Evolutionary conservation across 805 yeast genomes (phyloP).

Genomic region (Limtongozyma cylindracea): DNA sequence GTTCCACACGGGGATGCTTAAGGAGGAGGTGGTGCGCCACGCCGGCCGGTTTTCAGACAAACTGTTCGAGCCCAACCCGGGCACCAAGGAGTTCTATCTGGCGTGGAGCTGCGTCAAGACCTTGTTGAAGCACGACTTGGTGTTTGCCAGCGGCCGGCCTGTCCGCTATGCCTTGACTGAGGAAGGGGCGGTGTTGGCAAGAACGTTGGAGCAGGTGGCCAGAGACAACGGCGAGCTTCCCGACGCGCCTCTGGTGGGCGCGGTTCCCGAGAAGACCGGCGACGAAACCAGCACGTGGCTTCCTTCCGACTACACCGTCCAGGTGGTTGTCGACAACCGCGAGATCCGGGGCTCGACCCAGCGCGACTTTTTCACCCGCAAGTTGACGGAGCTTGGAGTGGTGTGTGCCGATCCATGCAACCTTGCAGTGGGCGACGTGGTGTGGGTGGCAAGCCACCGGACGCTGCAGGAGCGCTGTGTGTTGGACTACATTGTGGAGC

Average conservation of each 20-base stretch:
- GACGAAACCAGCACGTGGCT: constrained; percentile 6
- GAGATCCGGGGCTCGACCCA: constrained; percentile 50
- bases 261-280: constrained; percentile 16
- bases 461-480: constrained; percentile 34
- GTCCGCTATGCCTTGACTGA: constrained; percentile 38
- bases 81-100: constrained; percentile 35
- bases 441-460: constrained; percentile 66
- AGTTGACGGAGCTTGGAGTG: constrained; percentile 22
- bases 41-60: constrained; percentile 32
- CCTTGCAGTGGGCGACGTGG: constrained; percentile 63
- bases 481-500: constrained; percentile 64
- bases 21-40: constrained; percentile 23
- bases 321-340: constrained; percentile 52
- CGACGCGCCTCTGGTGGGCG: constrained; percentile 32
- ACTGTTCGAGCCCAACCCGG: constrained; percentile 32
- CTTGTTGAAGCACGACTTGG: constrained; percentile 31
- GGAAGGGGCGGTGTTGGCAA: constrained; percentile 30
- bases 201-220: too few species aligned
- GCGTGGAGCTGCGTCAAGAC: constrained; percentile 58
- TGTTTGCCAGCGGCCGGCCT: constrained; percentile 30
- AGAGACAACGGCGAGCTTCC: too few species aligned
- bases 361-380: constrained; percentile 39
- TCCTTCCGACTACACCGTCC: constrained; percentile 27
- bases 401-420: constrained; percentile 23
- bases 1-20: constrained; percentile 29